These are phyloP conservation scores for Paraurostyla sp. DNA, from an alignment of 73 alveolate genomes.

Conservation along the genomic window DNA sequence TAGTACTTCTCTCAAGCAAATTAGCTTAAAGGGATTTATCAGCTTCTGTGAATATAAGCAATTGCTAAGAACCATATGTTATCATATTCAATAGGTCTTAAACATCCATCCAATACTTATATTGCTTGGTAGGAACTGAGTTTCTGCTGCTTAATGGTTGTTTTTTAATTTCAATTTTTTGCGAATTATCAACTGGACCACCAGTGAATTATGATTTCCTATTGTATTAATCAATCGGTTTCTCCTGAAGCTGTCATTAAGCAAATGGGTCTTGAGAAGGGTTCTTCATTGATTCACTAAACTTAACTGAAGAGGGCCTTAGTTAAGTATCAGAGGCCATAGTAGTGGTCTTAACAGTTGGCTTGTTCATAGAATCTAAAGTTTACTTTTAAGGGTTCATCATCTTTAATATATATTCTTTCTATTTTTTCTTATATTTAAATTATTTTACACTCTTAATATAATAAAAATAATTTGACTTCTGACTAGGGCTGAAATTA, in stretches of 20 bases:
- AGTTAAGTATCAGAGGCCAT: neutral
- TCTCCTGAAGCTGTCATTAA: neutral
- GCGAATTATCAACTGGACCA: slow-evolving; percentile 23
- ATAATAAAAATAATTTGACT: neutral
- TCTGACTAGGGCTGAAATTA: neutral
- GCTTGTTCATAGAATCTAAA: neutral
- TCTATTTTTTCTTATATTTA: slow-evolving; percentile 31
- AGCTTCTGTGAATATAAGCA: neutral
- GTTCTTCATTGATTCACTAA: neutral
- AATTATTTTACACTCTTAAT: neutral
- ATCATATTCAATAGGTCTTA: slow-evolving; percentile 23
- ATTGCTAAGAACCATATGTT: neutral
- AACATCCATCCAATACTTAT: slow-evolving; percentile 46
- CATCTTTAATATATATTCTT: slow-evolving; percentile 42
- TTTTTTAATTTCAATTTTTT: slow-evolving; percentile 19
- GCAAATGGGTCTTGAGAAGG: too few relatives aligned
- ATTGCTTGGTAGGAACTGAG: slow-evolving; percentile 24
- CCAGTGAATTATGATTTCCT: slow-evolving; percentile 20
- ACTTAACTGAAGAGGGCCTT: neutral
- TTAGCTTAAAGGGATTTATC: too few relatives aligned
- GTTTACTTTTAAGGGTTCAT: slow-evolving; percentile 47
- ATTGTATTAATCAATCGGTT: neutral
- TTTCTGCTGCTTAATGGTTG: neutral
- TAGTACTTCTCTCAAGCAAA: too few relatives aligned
- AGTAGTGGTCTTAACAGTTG: neutral